Evolutionary conservation across 2,329 filamentous ascomycete genomes (phyloP).

Genomic region (Davidsoniella virescens): DNA sequence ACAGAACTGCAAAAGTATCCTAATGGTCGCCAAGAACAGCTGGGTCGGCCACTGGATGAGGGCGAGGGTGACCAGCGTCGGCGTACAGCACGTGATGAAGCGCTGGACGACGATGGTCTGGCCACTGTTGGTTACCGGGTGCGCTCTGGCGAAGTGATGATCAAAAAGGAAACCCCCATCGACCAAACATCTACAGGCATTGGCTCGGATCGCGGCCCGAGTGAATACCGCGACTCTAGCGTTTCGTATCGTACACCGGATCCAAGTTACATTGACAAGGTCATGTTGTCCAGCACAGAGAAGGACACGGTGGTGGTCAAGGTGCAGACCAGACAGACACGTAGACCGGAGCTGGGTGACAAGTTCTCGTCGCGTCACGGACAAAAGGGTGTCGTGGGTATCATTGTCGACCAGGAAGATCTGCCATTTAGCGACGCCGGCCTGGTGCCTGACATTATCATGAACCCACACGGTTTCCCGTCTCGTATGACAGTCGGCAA

Average conservation of each 20-base stretch:
- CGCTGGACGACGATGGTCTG: conserved; percentile 72
- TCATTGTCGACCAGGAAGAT: conserved; percentile 92
- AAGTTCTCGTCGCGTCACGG: conserved; percentile 98
- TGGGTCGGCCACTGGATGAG: conserved; percentile 39
- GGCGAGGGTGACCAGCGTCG: conserved; percentile 45
- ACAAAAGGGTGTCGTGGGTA: conserved; percentile 93
- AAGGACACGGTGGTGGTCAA: conserved; percentile 78
- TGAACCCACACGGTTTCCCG: conserved; percentile 99
- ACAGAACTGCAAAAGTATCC: conserved; percentile 78
- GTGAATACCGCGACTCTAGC: conserved; percentile 49
- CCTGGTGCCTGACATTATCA: conserved; percentile 95
- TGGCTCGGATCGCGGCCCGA: conserved; percentile 46
- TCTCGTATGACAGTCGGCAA: conserved; percentile 99
- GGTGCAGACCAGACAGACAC: conserved; percentile 88
- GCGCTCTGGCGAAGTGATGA: conserved; percentile 64
- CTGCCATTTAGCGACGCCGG: conserved; percentile 89
- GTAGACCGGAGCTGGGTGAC: conserved; percentile 86
- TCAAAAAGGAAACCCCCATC: conserved; percentile 75
- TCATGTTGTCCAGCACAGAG: conserved; percentile 83
- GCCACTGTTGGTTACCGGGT: conserved; percentile 74
- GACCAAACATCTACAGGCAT: conserved; percentile 61
- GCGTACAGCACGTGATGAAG: conserved; percentile 50
- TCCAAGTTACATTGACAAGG: conserved; percentile 84
- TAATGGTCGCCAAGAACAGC: conserved; percentile 56
- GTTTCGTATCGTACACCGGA: conserved; percentile 73